Evolutionary conservation across 352 stramenopile genomes (phyloP).

Genomic region (Globisporangium splendens): DNA sequence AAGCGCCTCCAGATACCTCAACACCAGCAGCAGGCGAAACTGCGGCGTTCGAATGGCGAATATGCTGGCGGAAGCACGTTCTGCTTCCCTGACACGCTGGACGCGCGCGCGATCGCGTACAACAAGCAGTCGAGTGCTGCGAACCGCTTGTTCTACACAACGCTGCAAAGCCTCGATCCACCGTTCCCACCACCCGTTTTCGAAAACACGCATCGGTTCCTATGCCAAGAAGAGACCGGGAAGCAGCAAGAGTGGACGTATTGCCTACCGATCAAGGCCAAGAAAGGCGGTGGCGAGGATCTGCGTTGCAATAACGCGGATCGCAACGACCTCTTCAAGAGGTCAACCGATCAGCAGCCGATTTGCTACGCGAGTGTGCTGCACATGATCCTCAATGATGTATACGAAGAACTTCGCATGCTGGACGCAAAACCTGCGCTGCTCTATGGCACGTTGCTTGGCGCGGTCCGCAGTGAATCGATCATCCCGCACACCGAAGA

Average conservation of each 20-base stretch:
- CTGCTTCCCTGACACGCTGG: background rate
- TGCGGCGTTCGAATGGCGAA: background rate
- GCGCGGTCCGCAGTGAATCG: slow-evolving; percentile 26
- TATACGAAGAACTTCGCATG: slow-evolving; percentile 21
- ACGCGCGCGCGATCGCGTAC: background rate
- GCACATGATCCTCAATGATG: slow-evolving; percentile 33
- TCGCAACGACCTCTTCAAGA: background rate
- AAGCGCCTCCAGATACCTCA: background rate
- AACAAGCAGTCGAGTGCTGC: background rate
- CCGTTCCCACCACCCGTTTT: background rate
- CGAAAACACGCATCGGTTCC: background rate
- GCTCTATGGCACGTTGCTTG: slow-evolving; percentile 35
- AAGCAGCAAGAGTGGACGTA: slow-evolving; percentile 26
- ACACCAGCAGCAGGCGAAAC: background rate
- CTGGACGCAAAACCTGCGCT: slow-evolving; percentile 16
- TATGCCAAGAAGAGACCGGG: slow-evolving; percentile 1
- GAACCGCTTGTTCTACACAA: background rate
- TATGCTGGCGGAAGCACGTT: background rate
- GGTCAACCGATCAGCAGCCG: background rate
- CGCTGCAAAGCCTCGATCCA: background rate
- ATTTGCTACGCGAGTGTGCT: slow-evolving; percentile 31
- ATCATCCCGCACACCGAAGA: slow-evolving; percentile 44
- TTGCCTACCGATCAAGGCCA: slow-evolving; percentile 31
- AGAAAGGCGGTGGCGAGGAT: slow-evolving; percentile 11
- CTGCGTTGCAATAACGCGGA: background rate